Conservation (phyloP, 768 basidiomycete species). For the Suillus bovinus region DNA sequence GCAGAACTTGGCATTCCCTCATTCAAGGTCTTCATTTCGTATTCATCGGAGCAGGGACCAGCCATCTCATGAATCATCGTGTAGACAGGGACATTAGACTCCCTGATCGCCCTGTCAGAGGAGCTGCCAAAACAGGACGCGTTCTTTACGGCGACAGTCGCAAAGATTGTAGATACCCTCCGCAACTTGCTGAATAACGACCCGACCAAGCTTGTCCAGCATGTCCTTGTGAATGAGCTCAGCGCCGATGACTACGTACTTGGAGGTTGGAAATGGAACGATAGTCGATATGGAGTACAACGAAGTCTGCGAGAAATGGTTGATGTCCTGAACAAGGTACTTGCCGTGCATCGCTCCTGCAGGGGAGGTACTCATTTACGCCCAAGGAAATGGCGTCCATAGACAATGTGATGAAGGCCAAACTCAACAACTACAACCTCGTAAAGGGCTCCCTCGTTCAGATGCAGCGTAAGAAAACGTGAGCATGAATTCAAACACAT, state of each 20-base stretch:
- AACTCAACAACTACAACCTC: conserved; percentile 88
- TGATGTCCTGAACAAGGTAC: conserved; percentile 83
- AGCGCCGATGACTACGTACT: conserved; percentile 78
- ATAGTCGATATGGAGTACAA: conserved; percentile 84
- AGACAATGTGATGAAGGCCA: conserved; percentile 91
- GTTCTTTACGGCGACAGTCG: conserved; percentile 84
- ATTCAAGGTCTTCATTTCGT: conserved; percentile 73
- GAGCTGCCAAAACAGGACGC: conserved; percentile 89
- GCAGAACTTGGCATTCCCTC: conserved; percentile 75
- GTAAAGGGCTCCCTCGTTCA: conserved; percentile 90
- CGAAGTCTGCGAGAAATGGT: conserved; percentile 81
- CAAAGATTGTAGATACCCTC: conserved; percentile 92
- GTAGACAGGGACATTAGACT: conserved; percentile 93
- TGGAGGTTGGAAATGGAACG: conserved; percentile 91
- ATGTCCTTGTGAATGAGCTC: conserved; percentile 78
- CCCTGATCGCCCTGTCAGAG: conserved; percentile 86
- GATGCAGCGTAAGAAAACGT: conserved; percentile 96
- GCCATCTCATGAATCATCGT: conserved; percentile 15
- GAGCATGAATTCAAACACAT: conserved; percentile 22
- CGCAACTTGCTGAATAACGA: conserved; percentile 91
- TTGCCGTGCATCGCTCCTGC: conserved; percentile 14
- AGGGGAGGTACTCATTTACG: conserved; percentile 15
- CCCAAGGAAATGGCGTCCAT: conserved; percentile 90
- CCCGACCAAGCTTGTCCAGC: conserved; percentile 68
- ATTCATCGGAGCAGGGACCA: not conserved